phyloP scores from a whole-genome alignment of 2,329 filamentous ascomycete species.

The Dactylellina drechsleri region DNA sequence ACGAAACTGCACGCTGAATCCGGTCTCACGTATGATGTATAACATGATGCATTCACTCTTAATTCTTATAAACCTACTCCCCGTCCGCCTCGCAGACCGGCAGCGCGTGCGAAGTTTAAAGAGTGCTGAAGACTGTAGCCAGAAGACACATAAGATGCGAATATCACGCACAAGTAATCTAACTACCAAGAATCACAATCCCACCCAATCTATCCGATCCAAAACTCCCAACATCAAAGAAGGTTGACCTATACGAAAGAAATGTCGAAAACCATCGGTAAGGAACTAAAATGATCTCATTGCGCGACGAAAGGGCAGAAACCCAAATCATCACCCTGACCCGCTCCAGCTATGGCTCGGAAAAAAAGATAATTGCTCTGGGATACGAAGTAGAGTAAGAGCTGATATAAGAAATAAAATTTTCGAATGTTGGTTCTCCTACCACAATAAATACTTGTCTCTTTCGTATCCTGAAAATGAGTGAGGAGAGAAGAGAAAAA shows the following conservation, averaged over 20 bases:
- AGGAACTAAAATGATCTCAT: constrained; percentile 50
- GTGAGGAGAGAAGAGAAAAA: constrained; percentile 42
- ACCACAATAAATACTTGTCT: constrained; percentile 52
- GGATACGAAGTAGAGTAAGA: constrained; percentile 53
- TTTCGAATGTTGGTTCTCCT: constrained; percentile 5
- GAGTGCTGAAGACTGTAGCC: too few species aligned
- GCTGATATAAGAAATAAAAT: constrained; percentile 11
- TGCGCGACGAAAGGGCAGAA: constrained; percentile 4
- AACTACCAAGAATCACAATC: too few species aligned
- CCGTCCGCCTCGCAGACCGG: too few species aligned
- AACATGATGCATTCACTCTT: too few species aligned
- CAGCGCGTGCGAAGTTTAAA: too few species aligned
- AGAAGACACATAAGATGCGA: too few species aligned
- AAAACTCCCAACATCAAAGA: too few species aligned
- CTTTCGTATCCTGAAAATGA: constrained; percentile 47
- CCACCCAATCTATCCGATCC: too few species aligned
- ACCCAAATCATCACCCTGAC: constrained; percentile 22
- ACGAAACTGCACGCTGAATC: too few species aligned
- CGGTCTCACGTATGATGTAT: too few species aligned
- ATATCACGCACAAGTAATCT: too few species aligned
- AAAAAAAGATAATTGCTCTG: constrained; percentile 29
- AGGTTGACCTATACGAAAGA: not conserved
- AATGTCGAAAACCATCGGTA: constrained; percentile 51
- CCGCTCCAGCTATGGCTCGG: constrained; percentile 51
- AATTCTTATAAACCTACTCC: too few species aligned